Evolutionary conservation across 2,329 filamentous ascomycete genomes (phyloP), one percentile per base, ranked within the genome.

Genomic region (Drechslerella dactyloides): DNA sequence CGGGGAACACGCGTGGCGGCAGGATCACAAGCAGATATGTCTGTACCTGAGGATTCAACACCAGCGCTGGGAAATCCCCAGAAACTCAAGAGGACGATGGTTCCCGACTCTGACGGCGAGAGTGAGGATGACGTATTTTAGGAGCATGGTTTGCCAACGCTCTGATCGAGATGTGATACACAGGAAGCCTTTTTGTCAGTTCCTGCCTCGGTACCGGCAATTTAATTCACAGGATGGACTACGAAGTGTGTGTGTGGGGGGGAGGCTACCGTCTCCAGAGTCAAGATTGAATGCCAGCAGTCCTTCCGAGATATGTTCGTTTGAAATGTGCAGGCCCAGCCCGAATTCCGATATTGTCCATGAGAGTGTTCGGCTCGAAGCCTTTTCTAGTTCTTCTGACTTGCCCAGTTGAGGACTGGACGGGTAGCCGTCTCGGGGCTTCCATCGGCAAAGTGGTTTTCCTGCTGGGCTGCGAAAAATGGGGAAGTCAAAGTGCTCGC

Each of bases 71-170:
- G 24, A 61, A 65, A 65, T 65, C 60, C 60, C 68, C 68, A 65
- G 50, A 65, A 55, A 48, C 64, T 65, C 55, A 55, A 60, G 42
- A 61, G 68, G 54, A 72, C 56, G 21, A 61, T 61, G 5, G 60
- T 72, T 24, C 68, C 68, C 56, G 68, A 72, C 60, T 65, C 60
- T 54, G 68, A 72, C 51, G 66, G 66, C 8, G 68, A 72, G 56
- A 72, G 68, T 42, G 68, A 72, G n/a, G 68, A 72, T 72, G 68
- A 65, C 68, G 68, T 72, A 58, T 59, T 72, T 21, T 65, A 51
- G 51, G 21, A 23, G 17, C n/a, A 42, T 15, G 37, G 37, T 2
- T 13, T 42, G 37, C 37, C 37, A 15, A 17, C 4, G 4, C 37
- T 2, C 37, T 42, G 37, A 17, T 2, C n/a, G 13, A 37, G 33